phyloP scores from a whole-genome alignment of 345 rosid species.

The Clarkia xantiana region DNA sequence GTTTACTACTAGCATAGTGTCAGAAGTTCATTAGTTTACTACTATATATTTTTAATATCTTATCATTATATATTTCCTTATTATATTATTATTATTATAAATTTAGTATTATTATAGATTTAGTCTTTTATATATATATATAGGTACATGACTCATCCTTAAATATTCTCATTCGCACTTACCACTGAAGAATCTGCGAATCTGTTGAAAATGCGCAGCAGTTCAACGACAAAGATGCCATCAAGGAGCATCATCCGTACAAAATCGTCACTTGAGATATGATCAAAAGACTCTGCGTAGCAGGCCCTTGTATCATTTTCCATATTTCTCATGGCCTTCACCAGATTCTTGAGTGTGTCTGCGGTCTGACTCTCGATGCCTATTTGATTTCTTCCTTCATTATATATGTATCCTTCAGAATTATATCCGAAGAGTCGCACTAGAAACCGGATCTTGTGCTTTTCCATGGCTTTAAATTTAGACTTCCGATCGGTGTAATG shows the following conservation, averaged over 20 bases:
- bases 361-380: not conserved
- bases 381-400: not conserved
- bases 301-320: constrained; percentile 7
- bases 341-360: constrained; percentile 6
- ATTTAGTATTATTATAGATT: no score
- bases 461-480: constrained; percentile 7
- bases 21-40: no score
- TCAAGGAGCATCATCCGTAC: constrained; percentile 9
- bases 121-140: no score
- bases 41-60: no score
- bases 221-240: constrained; percentile 10
- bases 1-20: no score
- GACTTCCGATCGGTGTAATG: not conserved
- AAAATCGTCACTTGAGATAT: constrained; percentile 1
- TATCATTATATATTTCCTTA: no score
- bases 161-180: no score
- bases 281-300: constrained; percentile 5
- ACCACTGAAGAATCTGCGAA: no score
- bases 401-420: not conserved
- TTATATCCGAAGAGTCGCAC: constrained; percentile 2
- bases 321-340: constrained; percentile 1
- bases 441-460: constrained; percentile 11
- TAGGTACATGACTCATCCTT: no score
- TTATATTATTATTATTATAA: no score
- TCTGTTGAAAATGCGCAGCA: constrained; percentile 2